These are phyloP conservation scores for Teunomyces kruisii DNA, from an alignment of 805 yeast species.

Conservation along the genomic window DNA sequence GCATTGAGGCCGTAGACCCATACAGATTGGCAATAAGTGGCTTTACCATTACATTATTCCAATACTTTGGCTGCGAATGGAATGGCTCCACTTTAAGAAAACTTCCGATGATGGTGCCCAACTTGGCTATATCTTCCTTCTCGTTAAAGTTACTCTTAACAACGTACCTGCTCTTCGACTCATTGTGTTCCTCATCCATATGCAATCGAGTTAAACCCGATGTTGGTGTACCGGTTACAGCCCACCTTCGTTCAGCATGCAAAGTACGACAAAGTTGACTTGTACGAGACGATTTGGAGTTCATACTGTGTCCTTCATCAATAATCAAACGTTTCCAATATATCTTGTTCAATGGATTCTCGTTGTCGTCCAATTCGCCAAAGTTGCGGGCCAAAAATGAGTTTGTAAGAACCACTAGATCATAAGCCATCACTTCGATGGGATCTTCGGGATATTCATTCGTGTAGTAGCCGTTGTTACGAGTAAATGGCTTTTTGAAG, in stretches of 20 bases:
- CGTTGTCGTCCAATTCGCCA: slow-evolving; percentile 16
- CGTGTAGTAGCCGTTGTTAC: slow-evolving; percentile 15
- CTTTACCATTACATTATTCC: slow-evolving; percentile 46
- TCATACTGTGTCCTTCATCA: slow-evolving; percentile 75
- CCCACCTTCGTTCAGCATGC: slow-evolving; percentile 65
- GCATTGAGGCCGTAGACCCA: slow-evolving; percentile 43
- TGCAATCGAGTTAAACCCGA: slow-evolving; percentile 62
- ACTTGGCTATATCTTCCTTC: slow-evolving; percentile 49
- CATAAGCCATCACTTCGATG: slow-evolving; percentile 41
- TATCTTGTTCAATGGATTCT: slow-evolving; percentile 40
- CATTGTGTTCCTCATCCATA: slow-evolving; percentile 38
- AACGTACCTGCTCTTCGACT: slow-evolving; percentile 32
- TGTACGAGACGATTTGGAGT: slow-evolving; percentile 49
- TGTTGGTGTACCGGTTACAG: slow-evolving; percentile 76
- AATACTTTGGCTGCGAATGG: slow-evolving; percentile 43
- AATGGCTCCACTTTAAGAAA: slow-evolving; percentile 63
- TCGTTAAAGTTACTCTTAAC: slow-evolving; percentile 53
- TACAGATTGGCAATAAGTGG: slow-evolving; percentile 45
- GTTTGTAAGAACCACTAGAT: slow-evolving; percentile 51
- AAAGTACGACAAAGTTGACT: slow-evolving; percentile 50
- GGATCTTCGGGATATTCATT: slow-evolving; percentile 24
- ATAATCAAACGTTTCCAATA: slow-evolving; percentile 71
- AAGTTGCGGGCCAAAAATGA: slow-evolving; percentile 46
- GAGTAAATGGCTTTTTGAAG: slow-evolving; percentile 21
- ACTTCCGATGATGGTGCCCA: slow-evolving; percentile 53